These are phyloP conservation scores for Ulota crispa DNA, from an alignment of 225 moss, liverwort and hornwort genomes.

Conservation along the genomic window DNA sequence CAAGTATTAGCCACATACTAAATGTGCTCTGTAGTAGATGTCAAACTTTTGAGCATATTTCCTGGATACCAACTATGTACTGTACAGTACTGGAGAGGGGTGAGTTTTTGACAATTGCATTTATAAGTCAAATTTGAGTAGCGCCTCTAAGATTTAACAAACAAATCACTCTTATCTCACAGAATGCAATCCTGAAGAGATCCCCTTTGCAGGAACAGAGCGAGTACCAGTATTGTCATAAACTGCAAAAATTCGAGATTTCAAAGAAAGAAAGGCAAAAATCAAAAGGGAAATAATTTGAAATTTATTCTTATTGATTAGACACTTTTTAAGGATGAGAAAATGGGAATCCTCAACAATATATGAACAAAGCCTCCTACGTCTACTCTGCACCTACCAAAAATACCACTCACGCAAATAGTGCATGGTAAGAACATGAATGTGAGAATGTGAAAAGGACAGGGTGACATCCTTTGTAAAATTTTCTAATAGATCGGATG, in stretches of 20 bases:
- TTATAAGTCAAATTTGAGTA: background rate
- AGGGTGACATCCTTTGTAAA: background rate
- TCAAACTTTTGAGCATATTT: background rate
- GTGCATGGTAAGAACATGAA: constrained; percentile 18
- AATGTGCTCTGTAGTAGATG: background rate
- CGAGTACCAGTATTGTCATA: background rate
- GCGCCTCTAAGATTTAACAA: background rate
- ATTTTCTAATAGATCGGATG: constrained; percentile 7
- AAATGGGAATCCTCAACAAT: background rate
- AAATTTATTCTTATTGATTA: background rate
- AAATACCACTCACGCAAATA: constrained; percentile 6
- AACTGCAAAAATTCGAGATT: background rate
- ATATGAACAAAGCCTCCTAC: constrained; percentile 12
- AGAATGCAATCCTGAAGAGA: background rate
- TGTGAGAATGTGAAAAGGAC: constrained; percentile 4
- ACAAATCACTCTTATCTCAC: background rate
- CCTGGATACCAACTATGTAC: background rate
- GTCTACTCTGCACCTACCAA: constrained; percentile 8
- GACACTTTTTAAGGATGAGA: background rate
- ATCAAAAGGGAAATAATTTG: background rate
- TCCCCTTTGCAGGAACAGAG: background rate
- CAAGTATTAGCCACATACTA: background rate
- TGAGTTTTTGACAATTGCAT: background rate
- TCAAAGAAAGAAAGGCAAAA: background rate
- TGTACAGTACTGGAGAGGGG: background rate